Conservation (phyloP, 352 stramenopile species). For the Globisporangium canariense region DNA sequence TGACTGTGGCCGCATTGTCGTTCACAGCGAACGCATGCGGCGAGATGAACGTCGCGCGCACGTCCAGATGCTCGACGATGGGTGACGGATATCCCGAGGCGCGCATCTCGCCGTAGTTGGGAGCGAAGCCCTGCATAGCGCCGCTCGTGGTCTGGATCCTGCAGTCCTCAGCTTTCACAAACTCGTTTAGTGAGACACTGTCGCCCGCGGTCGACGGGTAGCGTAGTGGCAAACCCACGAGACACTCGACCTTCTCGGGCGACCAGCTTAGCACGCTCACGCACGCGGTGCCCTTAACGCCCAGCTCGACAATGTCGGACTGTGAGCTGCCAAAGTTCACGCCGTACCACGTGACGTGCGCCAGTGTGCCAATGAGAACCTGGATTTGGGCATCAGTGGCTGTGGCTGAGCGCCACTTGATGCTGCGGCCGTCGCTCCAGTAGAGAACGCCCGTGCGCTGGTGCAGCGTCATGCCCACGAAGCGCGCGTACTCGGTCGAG, state of each 20-base stretch:
- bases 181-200: not conserved
- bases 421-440: slow-evolving; percentile 55
- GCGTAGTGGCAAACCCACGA: slow-evolving; percentile 39
- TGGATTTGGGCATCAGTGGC: slow-evolving; percentile 9
- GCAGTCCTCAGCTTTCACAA: slow-evolving; percentile 39
- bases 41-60: slow-evolving; percentile 29
- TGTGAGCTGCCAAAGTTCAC: slow-evolving; percentile 42
- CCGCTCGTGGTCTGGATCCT: slow-evolving; percentile 44
- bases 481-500: slow-evolving; percentile 37
- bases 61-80: slow-evolving; percentile 47
- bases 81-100: slow-evolving; percentile 40
- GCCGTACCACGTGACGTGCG: slow-evolving; percentile 44
- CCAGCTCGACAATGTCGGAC: slow-evolving; percentile 33
- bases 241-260: slow-evolving; percentile 44
- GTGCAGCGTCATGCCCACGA: slow-evolving; percentile 44
- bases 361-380: slow-evolving; percentile 41
- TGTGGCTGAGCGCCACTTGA: slow-evolving; percentile 25
- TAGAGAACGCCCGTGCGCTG: slow-evolving; percentile 31
- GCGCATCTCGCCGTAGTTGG: slow-evolving; percentile 51
- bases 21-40: slow-evolving; percentile 52
- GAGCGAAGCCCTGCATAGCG: slow-evolving; percentile 38
- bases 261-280: slow-evolving; percentile 42
- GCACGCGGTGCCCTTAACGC: slow-evolving; percentile 36
- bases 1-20: slow-evolving; percentile 6
- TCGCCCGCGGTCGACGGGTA: slow-evolving; percentile 15